Evolutionary conservation across 805 yeast species (phyloP).

Genomic region (Kodamaea leandrae): DNA sequence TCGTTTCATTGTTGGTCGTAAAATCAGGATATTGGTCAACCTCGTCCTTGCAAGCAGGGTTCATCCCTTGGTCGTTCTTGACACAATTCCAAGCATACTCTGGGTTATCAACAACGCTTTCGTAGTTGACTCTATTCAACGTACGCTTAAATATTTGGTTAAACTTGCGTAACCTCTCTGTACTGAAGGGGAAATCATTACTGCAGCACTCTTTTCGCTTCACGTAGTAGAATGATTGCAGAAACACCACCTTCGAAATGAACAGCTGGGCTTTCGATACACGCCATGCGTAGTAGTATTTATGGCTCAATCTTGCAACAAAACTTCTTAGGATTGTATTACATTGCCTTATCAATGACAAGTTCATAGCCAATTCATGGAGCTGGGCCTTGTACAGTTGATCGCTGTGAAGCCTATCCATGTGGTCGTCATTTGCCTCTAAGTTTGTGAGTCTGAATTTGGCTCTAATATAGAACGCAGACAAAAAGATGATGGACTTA

Average conservation of each 20-base stretch:
- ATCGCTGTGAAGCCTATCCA: conserved; percentile 15
- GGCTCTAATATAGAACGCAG: conserved; percentile 10
- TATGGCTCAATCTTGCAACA: conserved; percentile 43
- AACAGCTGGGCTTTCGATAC: conserved; percentile 55
- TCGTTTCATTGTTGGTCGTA: not conserved
- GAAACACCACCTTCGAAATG: conserved; percentile 25
- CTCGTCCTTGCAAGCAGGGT: not conserved
- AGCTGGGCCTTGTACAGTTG: conserved; percentile 16
- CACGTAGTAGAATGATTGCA: conserved; percentile 24
- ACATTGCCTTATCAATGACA: conserved; percentile 1
- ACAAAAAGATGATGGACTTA: conserved; percentile 15
- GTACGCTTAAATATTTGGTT: conserved; percentile 21
- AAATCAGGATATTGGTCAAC: not conserved
- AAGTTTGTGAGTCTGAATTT: conserved; percentile 5
- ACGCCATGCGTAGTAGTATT: conserved; percentile 69
- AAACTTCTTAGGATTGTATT: conserved; percentile 9
- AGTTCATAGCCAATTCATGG: conserved; percentile 6
- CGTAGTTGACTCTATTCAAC: conserved; percentile 14
- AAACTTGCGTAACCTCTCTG: conserved; percentile 1
- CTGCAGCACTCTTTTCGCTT: conserved; percentile 2
- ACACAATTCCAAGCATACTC: not conserved
- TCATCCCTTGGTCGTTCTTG: not conserved
- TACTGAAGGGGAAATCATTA: conserved; percentile 13
- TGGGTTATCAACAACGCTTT: not conserved
- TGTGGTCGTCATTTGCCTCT: conserved; percentile 18